Evolutionary conservation across 2,329 filamentous ascomycete genomes (phyloP).

Genomic region (Neoarthrinium moseri): DNA sequence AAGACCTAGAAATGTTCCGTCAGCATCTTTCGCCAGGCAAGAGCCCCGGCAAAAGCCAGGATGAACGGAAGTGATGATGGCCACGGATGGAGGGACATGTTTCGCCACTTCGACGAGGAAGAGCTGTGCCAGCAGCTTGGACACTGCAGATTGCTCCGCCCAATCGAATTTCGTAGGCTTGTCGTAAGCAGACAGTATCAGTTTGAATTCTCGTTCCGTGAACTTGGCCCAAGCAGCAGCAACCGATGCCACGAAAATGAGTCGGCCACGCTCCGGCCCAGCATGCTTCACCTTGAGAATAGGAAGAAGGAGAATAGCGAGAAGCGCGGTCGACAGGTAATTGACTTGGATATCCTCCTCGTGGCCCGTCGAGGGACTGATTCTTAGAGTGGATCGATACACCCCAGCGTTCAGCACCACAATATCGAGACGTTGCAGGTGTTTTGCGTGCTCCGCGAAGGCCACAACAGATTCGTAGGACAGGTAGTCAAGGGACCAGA

Average conservation of each 20-base stretch:
- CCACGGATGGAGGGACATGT: slow-evolving; percentile 14
- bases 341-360: slow-evolving; percentile 49
- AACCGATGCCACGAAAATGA: slow-evolving; percentile 17
- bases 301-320: slow-evolving; percentile 45
- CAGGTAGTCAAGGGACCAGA: slow-evolving; percentile 40
- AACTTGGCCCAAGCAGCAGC: slow-evolving; percentile 5
- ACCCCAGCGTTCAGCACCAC: slow-evolving; percentile 35
- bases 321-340: slow-evolving; percentile 46
- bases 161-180: slow-evolving; percentile 43
- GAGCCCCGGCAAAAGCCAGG: slow-evolving; percentile 17
- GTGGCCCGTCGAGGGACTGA: slow-evolving; percentile 30
- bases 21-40: slow-evolving; percentile 4
- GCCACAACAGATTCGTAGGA: slow-evolving; percentile 35
- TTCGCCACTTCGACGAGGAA: slow-evolving; percentile 66
- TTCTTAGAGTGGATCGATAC: slow-evolving; percentile 16
- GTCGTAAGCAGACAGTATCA: slow-evolving; percentile 5
- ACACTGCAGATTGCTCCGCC: slow-evolving; percentile 15
- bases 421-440: slow-evolving; percentile 36
- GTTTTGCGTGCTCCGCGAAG: slow-evolving; percentile 31
- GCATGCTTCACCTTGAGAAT: background rate
- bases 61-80: slow-evolving; percentile 17
- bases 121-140: slow-evolving; percentile 68
- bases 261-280: slow-evolving; percentile 8
- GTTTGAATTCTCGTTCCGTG: slow-evolving; percentile 7
- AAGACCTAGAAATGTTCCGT: background rate